Percentiles rank a stretch among this genome's conserved stretches.
Conservation (phyloP, 208 protist species). For the Acanthamoeba lenticulata region DNA sequence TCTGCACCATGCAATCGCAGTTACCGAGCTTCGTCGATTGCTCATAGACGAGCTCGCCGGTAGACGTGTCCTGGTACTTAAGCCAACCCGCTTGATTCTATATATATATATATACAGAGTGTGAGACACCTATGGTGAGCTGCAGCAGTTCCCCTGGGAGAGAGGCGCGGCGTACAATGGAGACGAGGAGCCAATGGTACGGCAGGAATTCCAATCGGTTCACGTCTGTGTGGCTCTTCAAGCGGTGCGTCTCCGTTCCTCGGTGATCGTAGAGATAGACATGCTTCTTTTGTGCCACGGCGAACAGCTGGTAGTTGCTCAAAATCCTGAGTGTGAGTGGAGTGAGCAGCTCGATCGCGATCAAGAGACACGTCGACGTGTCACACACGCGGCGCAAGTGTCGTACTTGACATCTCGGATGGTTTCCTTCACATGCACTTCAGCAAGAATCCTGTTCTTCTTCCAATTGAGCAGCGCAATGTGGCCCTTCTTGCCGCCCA, state of each 20-base stretch:
- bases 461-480: conserved; percentile 96
- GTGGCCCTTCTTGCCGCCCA: conserved; percentile 96
- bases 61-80: conserved; percentile 96
- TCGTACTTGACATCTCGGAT: conserved; percentile 91
- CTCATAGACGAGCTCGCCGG: conserved; percentile 91
- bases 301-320: conserved; percentile 97
- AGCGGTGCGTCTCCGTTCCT: conserved; percentile 96
- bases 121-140: not conserved
- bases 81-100: conserved; percentile 82
- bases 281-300: conserved; percentile 98
- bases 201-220: conserved; percentile 95
- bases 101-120: not conserved
- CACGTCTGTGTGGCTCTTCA: conserved; percentile 95
- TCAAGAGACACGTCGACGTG: too few relatives aligned
- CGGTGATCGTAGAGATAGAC: conserved; percentile 98
- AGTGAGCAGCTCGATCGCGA: too few relatives aligned
- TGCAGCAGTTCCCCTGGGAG: not conserved
- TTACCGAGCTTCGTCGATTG: conserved; percentile 88
- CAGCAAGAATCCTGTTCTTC: conserved; percentile 91
- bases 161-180: conserved; percentile 81
- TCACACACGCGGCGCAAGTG: not conserved
- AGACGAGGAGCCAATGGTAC: conserved; percentile 97
- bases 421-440: conserved; percentile 94
- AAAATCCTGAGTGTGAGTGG: conserved; percentile 89
- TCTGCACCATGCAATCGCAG: conserved; percentile 90